Percentiles rank a stretch among this genome's conserved stretches.
These are phyloP conservation scores for Millerozyma miso DNA, from an alignment of 805 yeast species.

Conservation along the genomic window DNA sequence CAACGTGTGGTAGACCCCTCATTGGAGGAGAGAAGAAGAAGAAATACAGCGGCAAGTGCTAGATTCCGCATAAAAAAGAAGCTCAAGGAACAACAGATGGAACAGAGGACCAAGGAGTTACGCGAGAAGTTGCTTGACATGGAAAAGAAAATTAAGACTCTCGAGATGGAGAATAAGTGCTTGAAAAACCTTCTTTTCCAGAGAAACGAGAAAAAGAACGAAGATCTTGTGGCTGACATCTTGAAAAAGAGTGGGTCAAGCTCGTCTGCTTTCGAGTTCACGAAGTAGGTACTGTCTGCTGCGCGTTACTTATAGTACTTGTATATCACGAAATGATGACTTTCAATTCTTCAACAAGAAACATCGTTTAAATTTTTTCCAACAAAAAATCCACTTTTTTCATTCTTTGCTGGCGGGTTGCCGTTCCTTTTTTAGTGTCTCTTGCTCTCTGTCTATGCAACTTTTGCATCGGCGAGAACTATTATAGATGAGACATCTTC, in stretches of 20 bases:
- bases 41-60: slow-evolving; percentile 93
- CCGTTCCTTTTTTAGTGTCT: background rate
- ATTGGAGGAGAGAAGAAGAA: slow-evolving; percentile 69
- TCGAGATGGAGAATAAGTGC: slow-evolving; percentile 91
- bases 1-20: slow-evolving; percentile 15
- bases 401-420: background rate
- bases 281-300: slow-evolving; percentile 16
- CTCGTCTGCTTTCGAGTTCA: slow-evolving; percentile 28
- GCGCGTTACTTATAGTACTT: background rate
- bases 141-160: slow-evolving; percentile 71
- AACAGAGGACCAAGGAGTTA: slow-evolving; percentile 66
- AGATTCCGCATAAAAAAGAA: slow-evolving; percentile 90
- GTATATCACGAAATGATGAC: slow-evolving; percentile 10
- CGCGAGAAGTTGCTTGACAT: slow-evolving; percentile 61
- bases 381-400: slow-evolving; percentile 13
- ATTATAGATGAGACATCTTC: background rate
- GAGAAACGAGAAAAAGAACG: slow-evolving; percentile 57
- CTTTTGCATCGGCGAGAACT: too few relatives aligned
- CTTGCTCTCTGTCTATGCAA: background rate
- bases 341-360: slow-evolving; percentile 19
- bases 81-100: slow-evolving; percentile 88
- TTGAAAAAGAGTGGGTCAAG: slow-evolving; percentile 43
- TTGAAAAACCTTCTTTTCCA: slow-evolving; percentile 80
- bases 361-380: slow-evolving; percentile 12
- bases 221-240: slow-evolving; percentile 49